These are phyloP conservation scores for Rhodosorus marinus DNA, from an alignment of 23 red algal species.

Conservation along the genomic window DNA sequence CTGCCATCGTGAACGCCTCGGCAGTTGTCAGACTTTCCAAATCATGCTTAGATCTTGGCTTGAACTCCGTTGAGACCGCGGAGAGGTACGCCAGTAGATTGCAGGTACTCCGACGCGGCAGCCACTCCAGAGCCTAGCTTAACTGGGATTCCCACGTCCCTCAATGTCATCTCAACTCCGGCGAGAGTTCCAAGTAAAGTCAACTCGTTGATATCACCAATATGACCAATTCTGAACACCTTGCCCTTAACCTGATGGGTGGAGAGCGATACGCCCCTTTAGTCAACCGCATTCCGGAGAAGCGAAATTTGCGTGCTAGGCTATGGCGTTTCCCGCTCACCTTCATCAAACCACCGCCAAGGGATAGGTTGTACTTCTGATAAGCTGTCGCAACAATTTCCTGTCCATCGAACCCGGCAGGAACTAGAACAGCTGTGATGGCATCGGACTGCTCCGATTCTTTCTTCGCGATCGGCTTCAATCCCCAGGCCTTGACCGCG, in stretches of 20 bases:
- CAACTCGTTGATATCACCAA: conserved; percentile 33
- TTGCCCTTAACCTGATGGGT: too few relatives aligned
- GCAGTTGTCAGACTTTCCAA: too few relatives aligned
- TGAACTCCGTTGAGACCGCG: conserved; percentile 3
- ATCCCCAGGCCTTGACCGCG: conserved; percentile 17
- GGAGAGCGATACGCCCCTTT: background rate
- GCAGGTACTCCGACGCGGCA: conserved; percentile 27
- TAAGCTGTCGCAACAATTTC: conserved; percentile 13
- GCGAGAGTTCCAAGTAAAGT: conserved; percentile 25
- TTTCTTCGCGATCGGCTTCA: conserved; percentile 6
- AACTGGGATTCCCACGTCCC: conserved; percentile 11
- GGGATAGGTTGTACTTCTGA: conserved; percentile 40
- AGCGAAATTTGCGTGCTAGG: background rate
- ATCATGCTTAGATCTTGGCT: conserved; percentile 13
- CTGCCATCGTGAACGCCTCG: too few relatives aligned
- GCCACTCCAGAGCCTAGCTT: conserved; percentile 26
- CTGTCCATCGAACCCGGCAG: conserved; percentile 12
- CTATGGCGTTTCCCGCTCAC: conserved; percentile 5
- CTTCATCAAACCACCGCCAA: conserved; percentile 25
- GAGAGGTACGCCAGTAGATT: conserved; percentile 1
- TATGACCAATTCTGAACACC: conserved; percentile 18
- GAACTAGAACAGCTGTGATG: conserved; percentile 18
- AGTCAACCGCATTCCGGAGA: background rate
- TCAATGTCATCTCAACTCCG: conserved; percentile 20
- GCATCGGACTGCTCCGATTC: conserved; percentile 11